Conservation (phyloP, 495 filamentous ascomycete genomes). For the Trichoderma virens region DNA sequence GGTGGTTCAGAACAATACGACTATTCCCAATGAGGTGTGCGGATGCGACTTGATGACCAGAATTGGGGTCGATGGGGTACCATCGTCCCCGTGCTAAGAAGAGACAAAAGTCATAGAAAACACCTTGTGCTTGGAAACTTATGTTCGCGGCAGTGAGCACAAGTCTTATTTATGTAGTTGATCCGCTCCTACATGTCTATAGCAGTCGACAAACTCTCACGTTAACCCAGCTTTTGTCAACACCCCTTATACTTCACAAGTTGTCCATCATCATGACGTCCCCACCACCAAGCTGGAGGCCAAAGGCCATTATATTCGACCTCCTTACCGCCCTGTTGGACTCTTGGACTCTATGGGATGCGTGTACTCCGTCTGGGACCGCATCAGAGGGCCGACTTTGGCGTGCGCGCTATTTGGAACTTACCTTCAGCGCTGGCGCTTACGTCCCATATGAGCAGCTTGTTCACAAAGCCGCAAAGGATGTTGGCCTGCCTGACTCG, state of each 20-base stretch:
- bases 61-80: not conserved
- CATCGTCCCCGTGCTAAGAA: not conserved
- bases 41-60: not conserved
- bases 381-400: slow-evolving; percentile 16
- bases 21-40: not conserved
- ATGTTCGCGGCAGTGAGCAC: not conserved
- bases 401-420: slow-evolving; percentile 23
- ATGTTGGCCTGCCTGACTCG: slow-evolving; percentile 19
- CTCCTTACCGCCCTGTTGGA: slow-evolving; percentile 29
- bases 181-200: not conserved
- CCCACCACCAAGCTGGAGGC: slow-evolving; percentile 14
- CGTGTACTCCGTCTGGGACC: slow-evolving; percentile 18
- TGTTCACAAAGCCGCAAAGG: slow-evolving; percentile 20
- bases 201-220: not conserved
- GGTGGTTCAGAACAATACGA: not conserved
- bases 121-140: not conserved
- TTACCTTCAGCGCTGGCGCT: slow-evolving; percentile 22
- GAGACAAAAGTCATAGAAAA: not conserved
- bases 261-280: not conserved
- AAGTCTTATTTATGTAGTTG: not conserved
- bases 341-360: slow-evolving; percentile 27
- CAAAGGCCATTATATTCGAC: slow-evolving; percentile 28
- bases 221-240: not conserved
- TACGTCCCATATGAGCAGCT: slow-evolving; percentile 27
- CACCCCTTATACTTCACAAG: not conserved